Evolutionary conservation across 2,329 filamentous ascomycete genomes (phyloP), one percentile per base, ranked within the genome.

Genomic region (Cadophora sp.): DNA sequence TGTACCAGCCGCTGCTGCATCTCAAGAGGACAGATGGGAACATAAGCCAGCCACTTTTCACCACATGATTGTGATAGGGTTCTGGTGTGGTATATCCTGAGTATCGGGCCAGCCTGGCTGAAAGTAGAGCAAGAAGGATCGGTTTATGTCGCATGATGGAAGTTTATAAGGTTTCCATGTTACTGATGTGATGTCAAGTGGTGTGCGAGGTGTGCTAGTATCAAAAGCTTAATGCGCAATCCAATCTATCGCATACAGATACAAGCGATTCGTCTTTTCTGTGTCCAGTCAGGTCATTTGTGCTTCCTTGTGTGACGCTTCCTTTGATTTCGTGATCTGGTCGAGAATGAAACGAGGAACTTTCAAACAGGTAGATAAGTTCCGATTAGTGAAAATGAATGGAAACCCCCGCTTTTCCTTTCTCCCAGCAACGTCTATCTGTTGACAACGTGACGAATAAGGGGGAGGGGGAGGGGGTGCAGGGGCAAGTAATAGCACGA

Each of bases 191-290:
- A n/a, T 46, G 43, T 37, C 4, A 24, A 24, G 27, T 31, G 14
- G 3, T 12, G 22, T 26, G 16, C 22, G 16, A 40, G 56, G 56
- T 26, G 56, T 59, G 56, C 31, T 27, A n/a, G 31, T 59, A 59
- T 59, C 56, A 59, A 59, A 59, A 59, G 56, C 56, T 59, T 59
- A 59, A 40, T 43, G n/a, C n/a, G n/a, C 31, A 37, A 26, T 58
- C 55, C 55, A 58, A 58, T 58, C 5, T 58, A 58, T 24, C 31
- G 29, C 31, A 58, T 14, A 58, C n/a, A 6, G 19, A 22, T 12
- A 58, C 53, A 40, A 7, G 55, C 29, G 31, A 56, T 37, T 37
- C 29, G 31, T 58, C 31, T 27, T 53, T 53, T 26, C 26, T 53
- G 50, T 53, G 24, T 27, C 34, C 34, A 4, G 34, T 11, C 14